Conservation (phyloP, 345 rosid species). For the Gossypium arboreum region DNA sequence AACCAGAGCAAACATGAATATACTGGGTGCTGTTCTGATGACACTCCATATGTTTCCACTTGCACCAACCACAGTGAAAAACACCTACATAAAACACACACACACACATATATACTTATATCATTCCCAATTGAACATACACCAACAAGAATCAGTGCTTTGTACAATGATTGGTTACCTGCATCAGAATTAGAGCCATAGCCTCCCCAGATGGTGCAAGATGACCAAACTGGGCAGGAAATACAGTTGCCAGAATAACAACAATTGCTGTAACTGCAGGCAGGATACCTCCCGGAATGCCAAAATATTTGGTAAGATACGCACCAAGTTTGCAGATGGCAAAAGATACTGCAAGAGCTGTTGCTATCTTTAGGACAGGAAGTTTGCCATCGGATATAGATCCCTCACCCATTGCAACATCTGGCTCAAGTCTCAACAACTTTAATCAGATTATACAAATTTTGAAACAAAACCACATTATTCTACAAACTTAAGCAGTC, state of each 20-base stretch:
- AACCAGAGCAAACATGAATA: constrained; percentile 71
- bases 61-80: constrained; percentile 85
- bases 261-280: constrained; percentile 76
- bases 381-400: constrained; percentile 41
- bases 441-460: constrained; percentile 3
- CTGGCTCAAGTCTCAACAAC: constrained; percentile 31
- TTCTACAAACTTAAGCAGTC: not conserved
- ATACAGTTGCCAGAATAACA: constrained; percentile 61
- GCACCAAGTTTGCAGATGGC: constrained; percentile 76
- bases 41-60: constrained; percentile 82
- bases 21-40: constrained; percentile 78
- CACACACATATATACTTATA: not conserved
- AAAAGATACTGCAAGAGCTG: constrained; percentile 71
- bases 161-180: constrained; percentile 34
- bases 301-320: constrained; percentile 42
- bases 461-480: not conserved
- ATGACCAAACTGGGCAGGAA: constrained; percentile 64
- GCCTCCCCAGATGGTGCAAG: constrained; percentile 91
- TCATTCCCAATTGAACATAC: not conserved
- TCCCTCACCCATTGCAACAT: constrained; percentile 30
- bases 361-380: constrained; percentile 56
- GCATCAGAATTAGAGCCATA: constrained; percentile 87
- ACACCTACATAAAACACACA: constrained; percentile 41
- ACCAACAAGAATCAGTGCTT: not conserved
- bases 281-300: constrained; percentile 67